A percentile compares a stretch with the other conserved stretches of the same genome.
These are phyloP conservation scores for Dianthus caryophyllus DNA, from an alignment of 148 eudicot genomes.

Conservation along the genomic window DNA sequence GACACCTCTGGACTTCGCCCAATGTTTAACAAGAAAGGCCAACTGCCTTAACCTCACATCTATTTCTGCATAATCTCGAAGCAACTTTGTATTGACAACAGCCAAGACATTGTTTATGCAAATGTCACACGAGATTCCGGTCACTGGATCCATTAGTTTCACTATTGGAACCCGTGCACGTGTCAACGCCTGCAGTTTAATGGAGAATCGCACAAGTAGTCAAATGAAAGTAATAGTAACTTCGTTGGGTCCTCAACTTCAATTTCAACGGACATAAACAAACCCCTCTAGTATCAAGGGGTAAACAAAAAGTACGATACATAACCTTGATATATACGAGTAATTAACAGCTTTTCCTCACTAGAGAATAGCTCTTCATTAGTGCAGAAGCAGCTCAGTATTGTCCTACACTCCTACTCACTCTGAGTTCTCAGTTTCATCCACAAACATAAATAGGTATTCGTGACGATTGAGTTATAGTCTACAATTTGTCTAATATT, in stretches of 20 bases:
- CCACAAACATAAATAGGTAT: not conserved
- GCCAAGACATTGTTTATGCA: constrained; percentile 91
- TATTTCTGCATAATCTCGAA: constrained; percentile 79
- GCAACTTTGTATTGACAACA: constrained; percentile 84
- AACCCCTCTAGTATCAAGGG: not conserved
- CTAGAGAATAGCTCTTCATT: not conserved
- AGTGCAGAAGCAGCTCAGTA: not conserved
- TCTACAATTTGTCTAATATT: not conserved
- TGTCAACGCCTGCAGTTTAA: constrained; percentile 60
- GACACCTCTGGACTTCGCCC: constrained; percentile 94
- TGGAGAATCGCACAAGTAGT: not conserved
- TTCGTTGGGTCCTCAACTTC: not conserved
- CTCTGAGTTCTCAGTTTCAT: not conserved
- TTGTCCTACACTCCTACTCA: not conserved
- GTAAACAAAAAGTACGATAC: not conserved
- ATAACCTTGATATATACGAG: not conserved
- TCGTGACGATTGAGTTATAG: not conserved
- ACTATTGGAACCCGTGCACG: constrained; percentile 96
- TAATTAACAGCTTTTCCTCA: not conserved
- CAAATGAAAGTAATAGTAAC: not conserved
- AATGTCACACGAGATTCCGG: constrained; percentile 86
- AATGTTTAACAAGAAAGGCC: constrained; percentile 93
- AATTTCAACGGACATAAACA: not conserved
- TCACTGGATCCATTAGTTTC: constrained; percentile 90
- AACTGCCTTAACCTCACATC: constrained; percentile 80